Evolutionary conservation across 2,329 filamentous ascomycete genomes (phyloP).

Genomic region (Huntiella savannae): DNA sequence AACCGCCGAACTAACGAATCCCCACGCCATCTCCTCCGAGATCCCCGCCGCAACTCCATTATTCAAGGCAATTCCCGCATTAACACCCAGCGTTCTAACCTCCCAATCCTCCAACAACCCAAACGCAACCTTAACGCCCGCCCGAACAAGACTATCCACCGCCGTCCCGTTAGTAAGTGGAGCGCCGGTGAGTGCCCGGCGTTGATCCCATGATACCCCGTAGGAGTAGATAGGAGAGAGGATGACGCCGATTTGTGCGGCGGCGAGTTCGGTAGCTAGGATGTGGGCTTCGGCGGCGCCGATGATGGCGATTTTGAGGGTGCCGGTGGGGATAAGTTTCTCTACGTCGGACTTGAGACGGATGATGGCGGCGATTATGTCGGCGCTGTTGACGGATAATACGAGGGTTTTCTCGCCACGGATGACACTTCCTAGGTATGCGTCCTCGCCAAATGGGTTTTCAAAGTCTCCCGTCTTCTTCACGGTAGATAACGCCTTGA

Average conservation of each 20-base stretch:
- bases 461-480: conserved; percentile 15
- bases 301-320: conserved; percentile 34
- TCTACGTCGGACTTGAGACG: conserved; percentile 39
- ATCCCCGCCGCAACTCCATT: conserved; percentile 34
- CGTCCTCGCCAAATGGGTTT: conserved; percentile 27
- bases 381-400: conserved; percentile 41
- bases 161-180: conserved; percentile 47
- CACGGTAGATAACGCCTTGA: conserved; percentile 21
- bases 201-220: conserved; percentile 38
- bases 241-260: conserved; percentile 37
- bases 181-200: conserved; percentile 41
- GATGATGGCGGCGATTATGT: conserved; percentile 41
- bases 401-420: conserved; percentile 34
- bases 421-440: conserved; percentile 35
- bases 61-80: conserved; percentile 38
- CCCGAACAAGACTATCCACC: conserved; percentile 35
- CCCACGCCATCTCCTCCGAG: conserved; percentile 33
- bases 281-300: conserved; percentile 46
- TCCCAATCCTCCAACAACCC: conserved; percentile 44
- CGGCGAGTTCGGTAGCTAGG: conserved; percentile 36
- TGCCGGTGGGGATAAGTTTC: conserved; percentile 9
- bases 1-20: conserved; percentile 36
- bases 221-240: conserved; percentile 40
- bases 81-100: conserved; percentile 37
- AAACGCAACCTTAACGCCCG: conserved; percentile 38